Evolutionary conservation across 805 yeast genomes (phyloP), one percentile per base, ranked within the genome.

Genomic region (Wickerhamiella dianesei): DNA sequence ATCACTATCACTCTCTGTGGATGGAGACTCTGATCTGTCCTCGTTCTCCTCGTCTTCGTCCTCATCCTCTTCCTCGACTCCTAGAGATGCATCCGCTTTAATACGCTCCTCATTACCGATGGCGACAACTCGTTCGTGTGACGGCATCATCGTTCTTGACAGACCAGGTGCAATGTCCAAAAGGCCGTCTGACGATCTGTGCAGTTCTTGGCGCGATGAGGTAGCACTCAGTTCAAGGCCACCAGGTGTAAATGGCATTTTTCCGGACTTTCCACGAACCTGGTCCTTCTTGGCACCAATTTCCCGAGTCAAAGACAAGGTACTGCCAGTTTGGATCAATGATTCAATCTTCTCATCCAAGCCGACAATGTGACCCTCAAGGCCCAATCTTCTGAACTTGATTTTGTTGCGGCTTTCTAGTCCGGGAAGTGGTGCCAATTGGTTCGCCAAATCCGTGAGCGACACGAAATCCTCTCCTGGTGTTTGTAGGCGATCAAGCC

Each of bases 231-330:
- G 56, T 2, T 65, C 65, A n/a, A 75, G 54, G 2, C 97, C 96
- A 53, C 98, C 97, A 0, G 98, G 98, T 48, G 81, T 79, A 59
- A 92, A 92, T 0, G 98, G 98, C 57, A 89, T 64, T 56, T 74
- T 82, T 17, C 77, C 73, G 0, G 94, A 71, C 3, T 77, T 70
- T 0, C 97, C 97, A 42, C 71, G 68, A 2, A 85, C 65, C 1
- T 79, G 67, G 37, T 77, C 80, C n/a, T 68, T 68, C 52, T 75
- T 76, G 4, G 81, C 70, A 14, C 79, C 76, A 51, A 77, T 74
- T 45, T 78, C 74, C 52, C 98, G 71, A 25, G 75, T 77, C 48
- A 87, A 61, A 1, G 94, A 80, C 41, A 87, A 0, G 95, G 82
- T 50, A 79, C 80, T 12, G 79, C 71, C 14, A 87, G 75, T 40